These are phyloP conservation scores for Hondaea fermentalgiana DNA, from an alignment of 108 stramenopile species.

Conservation along the genomic window DNA sequence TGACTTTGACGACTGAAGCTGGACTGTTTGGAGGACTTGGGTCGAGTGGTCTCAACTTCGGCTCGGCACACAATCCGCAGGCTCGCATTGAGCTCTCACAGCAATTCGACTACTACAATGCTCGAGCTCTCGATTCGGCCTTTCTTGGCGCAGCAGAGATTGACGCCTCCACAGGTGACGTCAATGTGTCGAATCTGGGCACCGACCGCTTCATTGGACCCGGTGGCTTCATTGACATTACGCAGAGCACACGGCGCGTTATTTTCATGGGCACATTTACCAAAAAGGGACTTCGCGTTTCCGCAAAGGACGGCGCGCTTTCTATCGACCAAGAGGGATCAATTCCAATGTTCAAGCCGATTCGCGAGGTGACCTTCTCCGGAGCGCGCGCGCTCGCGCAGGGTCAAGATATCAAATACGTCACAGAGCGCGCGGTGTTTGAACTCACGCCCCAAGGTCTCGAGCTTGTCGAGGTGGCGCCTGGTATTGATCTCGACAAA, in stretches of 20 bases:
- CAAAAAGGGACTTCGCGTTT: constrained; percentile 53
- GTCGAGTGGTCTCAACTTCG: constrained; percentile 62
- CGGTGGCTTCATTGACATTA: constrained; percentile 71
- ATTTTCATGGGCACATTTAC: constrained; percentile 59
- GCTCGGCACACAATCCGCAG: constrained; percentile 56
- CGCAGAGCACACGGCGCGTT: constrained; percentile 52
- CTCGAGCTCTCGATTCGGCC: constrained; percentile 53
- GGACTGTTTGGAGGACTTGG: constrained; percentile 62
- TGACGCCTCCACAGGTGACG: constrained; percentile 47
- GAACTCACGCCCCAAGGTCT: constrained; percentile 48
- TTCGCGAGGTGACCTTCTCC: constrained; percentile 58
- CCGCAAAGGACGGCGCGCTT: constrained; percentile 41
- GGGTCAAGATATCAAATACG: constrained; percentile 60
- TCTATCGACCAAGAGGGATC: constrained; percentile 52
- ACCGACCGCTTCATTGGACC: constrained; percentile 57
- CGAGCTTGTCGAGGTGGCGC: constrained; percentile 68
- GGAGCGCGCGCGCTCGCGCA: constrained; percentile 58
- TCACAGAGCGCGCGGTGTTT: constrained; percentile 69
- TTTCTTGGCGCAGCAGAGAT: constrained; percentile 64
- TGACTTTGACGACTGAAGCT: constrained; percentile 67
- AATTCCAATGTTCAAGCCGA: constrained; percentile 58
- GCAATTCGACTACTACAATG: constrained; percentile 67
- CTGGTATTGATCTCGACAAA: constrained; percentile 66
- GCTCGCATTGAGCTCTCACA: constrained; percentile 65
- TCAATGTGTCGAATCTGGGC: constrained; percentile 61